phyloP scores from a whole-genome alignment of 2,329 filamentous ascomycete genomes.

The Alternaria ventricosa region DNA sequence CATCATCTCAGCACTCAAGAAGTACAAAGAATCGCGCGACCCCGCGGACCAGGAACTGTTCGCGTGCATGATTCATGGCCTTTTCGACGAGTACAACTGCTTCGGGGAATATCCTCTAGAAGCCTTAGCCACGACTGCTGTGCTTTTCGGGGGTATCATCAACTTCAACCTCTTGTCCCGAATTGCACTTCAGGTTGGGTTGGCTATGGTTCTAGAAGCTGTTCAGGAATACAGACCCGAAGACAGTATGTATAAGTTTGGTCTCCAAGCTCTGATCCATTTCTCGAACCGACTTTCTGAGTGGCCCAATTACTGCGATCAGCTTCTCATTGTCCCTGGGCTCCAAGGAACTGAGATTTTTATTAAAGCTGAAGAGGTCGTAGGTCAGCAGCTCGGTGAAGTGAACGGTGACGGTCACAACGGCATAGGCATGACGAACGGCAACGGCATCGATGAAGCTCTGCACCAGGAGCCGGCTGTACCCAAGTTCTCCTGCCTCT shows the following conservation, averaged over 20 bases:
- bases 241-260: constrained; percentile 97
- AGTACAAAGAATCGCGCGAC: constrained; percentile 86
- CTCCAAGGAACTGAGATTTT: constrained; percentile 85
- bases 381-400: constrained; percentile 70
- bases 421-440: constrained; percentile 69
- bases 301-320: constrained; percentile 93
- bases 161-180: constrained; percentile 90
- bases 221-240: constrained; percentile 84
- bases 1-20: constrained; percentile 82
- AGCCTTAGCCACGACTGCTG: constrained; percentile 91
- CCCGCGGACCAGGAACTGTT: constrained; percentile 91
- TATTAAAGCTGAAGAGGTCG: constrained; percentile 80
- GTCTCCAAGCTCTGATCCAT: constrained; percentile 91
- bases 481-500: constrained; percentile 78
- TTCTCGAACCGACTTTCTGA: constrained; percentile 82
- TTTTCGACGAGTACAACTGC: constrained; percentile 96
- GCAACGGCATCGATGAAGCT: constrained; percentile 68
- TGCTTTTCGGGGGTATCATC: constrained; percentile 95
- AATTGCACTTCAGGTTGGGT: constrained; percentile 88
- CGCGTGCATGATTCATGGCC: constrained; percentile 96
- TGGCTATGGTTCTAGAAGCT: constrained; percentile 97
- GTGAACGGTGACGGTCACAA: constrained; percentile 55
- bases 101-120: constrained; percentile 97
- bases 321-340: constrained; percentile 80
- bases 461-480: constrained; percentile 64